These are phyloP conservation scores for Auriscalpium orientale DNA, from an alignment of 768 basidiomycete species.

Conservation along the genomic window DNA sequence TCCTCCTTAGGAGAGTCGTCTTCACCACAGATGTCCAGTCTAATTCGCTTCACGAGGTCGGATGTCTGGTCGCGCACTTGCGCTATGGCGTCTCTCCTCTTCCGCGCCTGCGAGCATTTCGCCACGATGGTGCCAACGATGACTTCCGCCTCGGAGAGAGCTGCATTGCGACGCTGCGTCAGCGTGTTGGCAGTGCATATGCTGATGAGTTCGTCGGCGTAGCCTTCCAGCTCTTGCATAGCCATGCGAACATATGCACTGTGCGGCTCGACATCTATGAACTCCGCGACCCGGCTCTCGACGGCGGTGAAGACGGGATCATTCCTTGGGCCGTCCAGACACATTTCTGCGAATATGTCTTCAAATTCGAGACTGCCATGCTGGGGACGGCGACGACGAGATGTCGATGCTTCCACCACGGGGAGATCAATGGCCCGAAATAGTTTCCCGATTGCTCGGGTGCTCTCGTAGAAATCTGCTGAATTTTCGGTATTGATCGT, in stretches of 20 bases:
- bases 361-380: conserved; percentile 26
- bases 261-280: conserved; percentile 11
- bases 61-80: conserved; percentile 49
- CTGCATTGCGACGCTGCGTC: conserved; percentile 31
- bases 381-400: conserved; percentile 11
- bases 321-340: background rate
- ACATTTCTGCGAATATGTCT: conserved; percentile 8
- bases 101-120: conserved; percentile 50
- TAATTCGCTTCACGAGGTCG: conserved; percentile 40
- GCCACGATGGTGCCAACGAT: conserved; percentile 60
- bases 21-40: conserved; percentile 43
- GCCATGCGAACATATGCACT: conserved; percentile 4
- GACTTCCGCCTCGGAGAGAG: conserved; percentile 56
- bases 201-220: conserved; percentile 37
- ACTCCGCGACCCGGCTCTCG: conserved; percentile 15
- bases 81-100: conserved; percentile 44
- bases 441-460: conserved; percentile 49
- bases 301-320: conserved; percentile 11
- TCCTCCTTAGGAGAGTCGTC: conserved; percentile 33
- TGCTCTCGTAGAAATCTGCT: conserved; percentile 41
- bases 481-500: conserved; percentile 27
- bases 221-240: conserved; percentile 25
- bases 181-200: conserved; percentile 43
- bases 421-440: conserved; percentile 56
- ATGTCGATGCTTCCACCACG: conserved; percentile 14